phyloP scores from a whole-genome alignment of 2,329 filamentous ascomycete genomes.

The Ascocoryne sarcoides region DNA sequence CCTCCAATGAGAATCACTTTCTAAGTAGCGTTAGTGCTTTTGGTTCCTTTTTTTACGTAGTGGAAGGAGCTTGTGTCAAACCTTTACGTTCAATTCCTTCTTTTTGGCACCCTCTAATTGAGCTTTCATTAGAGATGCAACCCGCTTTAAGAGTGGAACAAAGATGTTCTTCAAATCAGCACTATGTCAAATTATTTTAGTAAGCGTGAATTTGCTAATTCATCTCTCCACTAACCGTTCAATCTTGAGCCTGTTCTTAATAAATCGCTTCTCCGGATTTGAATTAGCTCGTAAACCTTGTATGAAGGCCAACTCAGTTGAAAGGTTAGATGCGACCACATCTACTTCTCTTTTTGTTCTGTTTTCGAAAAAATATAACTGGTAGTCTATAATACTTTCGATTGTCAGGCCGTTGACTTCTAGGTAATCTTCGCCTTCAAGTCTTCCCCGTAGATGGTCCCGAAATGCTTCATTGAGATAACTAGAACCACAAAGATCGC shows the following conservation, averaged over 20 bases:
- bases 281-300: slow-evolving; percentile 1
- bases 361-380: slow-evolving; percentile 9
- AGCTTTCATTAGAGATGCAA: slow-evolving; percentile 3
- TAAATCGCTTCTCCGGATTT: slow-evolving; percentile 3
- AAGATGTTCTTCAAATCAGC: slow-evolving; percentile 6
- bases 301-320: neutral
- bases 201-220: neutral
- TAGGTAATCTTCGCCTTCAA: slow-evolving; percentile 7
- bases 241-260: slow-evolving; percentile 1
- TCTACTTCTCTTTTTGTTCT: slow-evolving; percentile 7
- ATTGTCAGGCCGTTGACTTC: slow-evolving; percentile 6
- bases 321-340: neutral
- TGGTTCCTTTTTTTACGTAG: no score
- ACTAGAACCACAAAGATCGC: slow-evolving; percentile 13
- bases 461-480: slow-evolving; percentile 13
- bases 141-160: neutral
- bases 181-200: slow-evolving; percentile 1
- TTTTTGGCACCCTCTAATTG: slow-evolving; percentile 7
- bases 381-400: slow-evolving; percentile 7
- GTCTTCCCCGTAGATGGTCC: slow-evolving; percentile 4
- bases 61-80: neutral
- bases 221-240: neutral
- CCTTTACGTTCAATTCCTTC: slow-evolving; percentile 3
- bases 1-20: slow-evolving; percentile 15
- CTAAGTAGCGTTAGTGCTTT: slow-evolving; percentile 4